Base-by-base conservation (phyloP, 73 alveolate species). In the Stentor roeselii region DNA sequence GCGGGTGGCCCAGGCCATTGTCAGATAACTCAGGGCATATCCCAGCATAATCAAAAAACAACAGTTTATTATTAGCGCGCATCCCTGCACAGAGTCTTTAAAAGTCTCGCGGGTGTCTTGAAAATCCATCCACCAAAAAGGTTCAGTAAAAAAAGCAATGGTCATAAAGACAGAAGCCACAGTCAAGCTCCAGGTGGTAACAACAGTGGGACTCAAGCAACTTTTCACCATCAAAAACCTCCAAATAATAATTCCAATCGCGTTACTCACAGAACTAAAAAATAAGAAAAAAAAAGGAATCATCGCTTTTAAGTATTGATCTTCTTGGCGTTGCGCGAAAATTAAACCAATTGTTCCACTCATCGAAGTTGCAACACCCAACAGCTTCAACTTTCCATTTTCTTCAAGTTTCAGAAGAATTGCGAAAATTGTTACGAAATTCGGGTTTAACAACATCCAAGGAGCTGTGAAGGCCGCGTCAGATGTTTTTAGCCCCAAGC, bases 1-100 rank as follows among this genome's bases (percentile, higher is more conserved):
- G 15, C 74, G 15, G 74, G 74, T 58, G 27, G 74, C 74, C 27
- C 74, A 58, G 74, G 74, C 74, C 35, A 58, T n/a, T n/a, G 27
- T 58, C 27, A n/a, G 35, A 58, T 58, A 58, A 2, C 27, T 58
- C 35, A n/a, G 27, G 15, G 74, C 74, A 58, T 58, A 58, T 21
- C 35, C 74, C 27, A 58, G 35, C 15, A 31, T 21, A 58, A 58
- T 58, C 35, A 31, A 2, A 58, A 21, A 21, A 58, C 74, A n/a
- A n/a, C 74, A 58, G 27, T 21, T 21, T 21, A 21, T 21, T 58
- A 31, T 21, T 58, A 58, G 74, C 74, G 15, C 27, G 15, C 35
- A 58, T n/a, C n/a, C n/a, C n/a, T n/a, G n/a, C n/a, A n/a, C n/a
- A n/a, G n/a, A n/a, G n/a, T n/a, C n/a, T n/a, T n/a, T 21, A 2